Conservation (phyloP, 768 basidiomycete genomes). For the Pleurotus salmoneostramineus region DNA sequence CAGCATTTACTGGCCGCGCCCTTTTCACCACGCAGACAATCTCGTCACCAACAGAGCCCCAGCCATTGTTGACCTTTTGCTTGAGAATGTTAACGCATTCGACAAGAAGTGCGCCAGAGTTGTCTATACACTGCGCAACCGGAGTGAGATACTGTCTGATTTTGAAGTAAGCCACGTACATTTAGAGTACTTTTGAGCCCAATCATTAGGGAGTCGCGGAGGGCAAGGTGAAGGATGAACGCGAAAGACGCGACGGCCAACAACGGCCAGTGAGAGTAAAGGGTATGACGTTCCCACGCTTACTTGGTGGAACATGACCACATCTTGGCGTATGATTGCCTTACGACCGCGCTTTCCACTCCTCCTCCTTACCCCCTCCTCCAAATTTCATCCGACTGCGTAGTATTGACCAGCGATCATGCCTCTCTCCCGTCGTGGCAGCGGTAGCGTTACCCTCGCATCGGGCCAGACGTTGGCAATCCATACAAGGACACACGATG, state of each 20-base stretch:
- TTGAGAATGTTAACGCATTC: slow-evolving; percentile 97
- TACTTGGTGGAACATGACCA: slow-evolving; percentile 11
- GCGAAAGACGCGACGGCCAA: not conserved
- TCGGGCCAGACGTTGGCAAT: slow-evolving; percentile 78
- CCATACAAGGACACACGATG: slow-evolving; percentile 86
- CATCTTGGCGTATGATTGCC: slow-evolving; percentile 8
- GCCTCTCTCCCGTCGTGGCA: slow-evolving; percentile 74
- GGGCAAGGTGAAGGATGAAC: slow-evolving; percentile 5
- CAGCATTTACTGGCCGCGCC: slow-evolving; percentile 76
- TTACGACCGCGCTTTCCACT: slow-evolving; percentile 4
- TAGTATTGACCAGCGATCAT: slow-evolving; percentile 27
- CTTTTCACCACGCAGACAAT: slow-evolving; percentile 94
- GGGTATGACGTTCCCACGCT: slow-evolving; percentile 10
- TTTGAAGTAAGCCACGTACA: slow-evolving; percentile 36
- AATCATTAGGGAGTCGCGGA: slow-evolving; percentile 56
- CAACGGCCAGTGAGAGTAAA: slow-evolving; percentile 10
- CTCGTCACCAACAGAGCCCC: slow-evolving; percentile 91
- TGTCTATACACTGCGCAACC: slow-evolving; percentile 82
- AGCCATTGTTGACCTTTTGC: slow-evolving; percentile 93
- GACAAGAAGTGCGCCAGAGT: slow-evolving; percentile 90
- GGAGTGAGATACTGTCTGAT: not conserved
- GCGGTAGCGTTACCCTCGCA: slow-evolving; percentile 68
- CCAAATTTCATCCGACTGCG: slow-evolving; percentile 3
- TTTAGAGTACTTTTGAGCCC: slow-evolving; percentile 92
- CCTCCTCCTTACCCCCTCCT: slow-evolving; percentile 7